These are phyloP conservation scores for Trichoderma breve DNA, from an alignment of 2,329 filamentous ascomycete species.

Conservation along the genomic window DNA sequence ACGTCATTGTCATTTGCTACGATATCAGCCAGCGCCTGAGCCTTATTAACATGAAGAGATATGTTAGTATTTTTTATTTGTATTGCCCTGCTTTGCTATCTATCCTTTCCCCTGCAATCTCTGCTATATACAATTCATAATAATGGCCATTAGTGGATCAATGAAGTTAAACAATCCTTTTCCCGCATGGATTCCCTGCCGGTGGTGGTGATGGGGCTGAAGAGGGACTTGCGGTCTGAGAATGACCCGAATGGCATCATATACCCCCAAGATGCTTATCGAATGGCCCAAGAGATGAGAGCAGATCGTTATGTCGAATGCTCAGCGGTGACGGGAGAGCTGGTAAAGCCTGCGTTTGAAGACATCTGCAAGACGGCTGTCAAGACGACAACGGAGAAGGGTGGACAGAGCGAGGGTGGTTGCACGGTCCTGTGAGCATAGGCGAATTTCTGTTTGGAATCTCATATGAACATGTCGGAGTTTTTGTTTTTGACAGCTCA, in stretches of 20 bases:
- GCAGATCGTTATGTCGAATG: conserved; percentile 65
- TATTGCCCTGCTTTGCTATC: conserved; percentile 1
- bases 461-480: neutral
- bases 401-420: conserved; percentile 55
- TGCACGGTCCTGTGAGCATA: conserved; percentile 49
- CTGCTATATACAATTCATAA: neutral
- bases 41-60: conserved; percentile 56
- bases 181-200: conserved; percentile 48
- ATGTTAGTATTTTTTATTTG: conserved; percentile 41
- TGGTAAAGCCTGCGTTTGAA: conserved; percentile 57
- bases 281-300: conserved; percentile 55
- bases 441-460: neutral
- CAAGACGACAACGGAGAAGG: conserved; percentile 44
- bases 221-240: conserved; percentile 58
- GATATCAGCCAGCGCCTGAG: conserved; percentile 59
- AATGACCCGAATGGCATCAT: conserved; percentile 59
- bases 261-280: conserved; percentile 60
- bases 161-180: conserved; percentile 52
- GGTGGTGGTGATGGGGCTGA: conserved; percentile 57
- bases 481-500: neutral
- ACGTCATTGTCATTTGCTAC: conserved; percentile 60
- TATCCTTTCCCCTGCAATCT: neutral
- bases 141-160: conserved; percentile 49
- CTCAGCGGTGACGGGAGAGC: conserved; percentile 59
- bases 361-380: conserved; percentile 59